Conservation (phyloP, 352 stramenopile species). For the Pythium dissotocum region DNA sequence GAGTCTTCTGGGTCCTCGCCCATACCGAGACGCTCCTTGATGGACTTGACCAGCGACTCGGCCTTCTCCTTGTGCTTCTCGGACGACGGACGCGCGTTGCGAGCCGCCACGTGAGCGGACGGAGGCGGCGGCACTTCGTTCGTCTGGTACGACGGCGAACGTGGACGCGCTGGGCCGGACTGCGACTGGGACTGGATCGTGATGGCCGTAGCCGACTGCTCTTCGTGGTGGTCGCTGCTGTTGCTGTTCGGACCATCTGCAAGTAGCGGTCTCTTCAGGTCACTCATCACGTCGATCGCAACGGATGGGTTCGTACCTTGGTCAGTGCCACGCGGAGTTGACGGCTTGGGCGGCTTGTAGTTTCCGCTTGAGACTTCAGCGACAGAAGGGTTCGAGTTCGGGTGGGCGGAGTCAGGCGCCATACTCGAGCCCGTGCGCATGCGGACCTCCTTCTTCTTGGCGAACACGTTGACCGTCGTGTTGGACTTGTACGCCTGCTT, state of each 20-base stretch:
- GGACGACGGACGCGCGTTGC: conserved; percentile 18
- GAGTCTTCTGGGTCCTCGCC: conserved; percentile 75
- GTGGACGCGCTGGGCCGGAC: background rate
- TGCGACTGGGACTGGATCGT: conserved; percentile 3
- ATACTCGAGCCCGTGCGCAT: conserved; percentile 36
- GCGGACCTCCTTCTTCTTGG: conserved; percentile 62
- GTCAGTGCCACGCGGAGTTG: conserved; percentile 5
- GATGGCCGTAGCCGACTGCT: conserved; percentile 19
- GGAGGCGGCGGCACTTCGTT: background rate
- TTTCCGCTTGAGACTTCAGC: background rate
- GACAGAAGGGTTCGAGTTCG: background rate
- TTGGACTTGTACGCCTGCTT: conserved; percentile 73
- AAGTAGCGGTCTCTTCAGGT: conserved; percentile 28
- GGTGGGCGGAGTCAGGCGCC: background rate
- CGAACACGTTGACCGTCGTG: conserved; percentile 70
- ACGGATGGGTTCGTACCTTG: conserved; percentile 17
- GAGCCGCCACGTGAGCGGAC: background rate
- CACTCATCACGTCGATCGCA: conserved; percentile 25
- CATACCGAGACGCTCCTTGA: conserved; percentile 78
- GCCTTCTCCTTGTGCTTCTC: conserved; percentile 61
- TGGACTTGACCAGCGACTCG: conserved; percentile 64
- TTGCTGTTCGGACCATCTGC: conserved; percentile 9
- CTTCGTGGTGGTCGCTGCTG: background rate
- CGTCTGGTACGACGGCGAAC: conserved; percentile 22
- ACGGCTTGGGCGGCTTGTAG: background rate